phyloP scores from a whole-genome alignment of 2,329 filamentous ascomycete species.

The Knufia petricola region DNA sequence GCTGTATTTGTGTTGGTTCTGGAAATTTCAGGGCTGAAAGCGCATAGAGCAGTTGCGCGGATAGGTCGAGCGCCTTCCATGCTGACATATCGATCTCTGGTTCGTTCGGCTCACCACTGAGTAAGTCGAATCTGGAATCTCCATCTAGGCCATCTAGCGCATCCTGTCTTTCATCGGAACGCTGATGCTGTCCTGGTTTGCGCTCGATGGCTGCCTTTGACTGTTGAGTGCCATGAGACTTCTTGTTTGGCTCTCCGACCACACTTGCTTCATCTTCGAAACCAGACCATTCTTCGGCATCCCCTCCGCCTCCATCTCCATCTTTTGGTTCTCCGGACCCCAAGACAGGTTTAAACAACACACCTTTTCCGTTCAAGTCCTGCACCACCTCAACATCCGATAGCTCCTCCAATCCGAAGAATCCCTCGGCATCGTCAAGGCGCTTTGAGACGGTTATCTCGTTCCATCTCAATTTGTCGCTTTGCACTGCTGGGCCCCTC shows the following conservation, averaged over 20 bases:
- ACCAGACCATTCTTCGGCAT: constrained; percentile 52
- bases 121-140: constrained; percentile 14
- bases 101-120: constrained; percentile 34
- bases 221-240: constrained; percentile 15
- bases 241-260: background rate
- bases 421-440: constrained; percentile 82
- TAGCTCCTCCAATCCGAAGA: constrained; percentile 84
- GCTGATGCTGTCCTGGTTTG: constrained; percentile 23
- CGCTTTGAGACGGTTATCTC: constrained; percentile 62
- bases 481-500: constrained; percentile 22
- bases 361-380: constrained; percentile 28
- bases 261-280: constrained; percentile 46
- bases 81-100: constrained; percentile 60
- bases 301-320: constrained; percentile 28
- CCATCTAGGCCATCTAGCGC: constrained; percentile 11
- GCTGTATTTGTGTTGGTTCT: constrained; percentile 74
- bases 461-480: constrained; percentile 52
- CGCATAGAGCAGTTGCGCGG: constrained; percentile 59
- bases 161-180: constrained; percentile 24
- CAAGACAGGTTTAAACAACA: background rate
- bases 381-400: constrained; percentile 80
- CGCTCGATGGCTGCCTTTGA: constrained; percentile 10
- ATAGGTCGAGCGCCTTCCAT: constrained; percentile 69
- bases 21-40: constrained; percentile 71
- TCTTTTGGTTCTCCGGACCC: constrained; percentile 23